Evolutionary conservation across 768 basidiomycete species (phyloP).

Genomic region (Flagelloscypha sp.): DNA sequence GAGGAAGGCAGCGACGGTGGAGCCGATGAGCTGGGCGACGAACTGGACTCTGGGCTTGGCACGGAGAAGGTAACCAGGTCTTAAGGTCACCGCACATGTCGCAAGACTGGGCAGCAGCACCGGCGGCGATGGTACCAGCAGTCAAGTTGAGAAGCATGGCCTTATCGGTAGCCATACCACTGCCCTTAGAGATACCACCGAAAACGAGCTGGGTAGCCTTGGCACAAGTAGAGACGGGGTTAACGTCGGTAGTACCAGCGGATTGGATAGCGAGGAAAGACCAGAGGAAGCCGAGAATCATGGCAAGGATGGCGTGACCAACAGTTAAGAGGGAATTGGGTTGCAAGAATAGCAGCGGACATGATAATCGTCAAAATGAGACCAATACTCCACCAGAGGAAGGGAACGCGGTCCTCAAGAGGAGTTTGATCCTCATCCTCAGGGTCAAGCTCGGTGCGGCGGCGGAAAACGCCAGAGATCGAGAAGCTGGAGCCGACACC

Average conservation of each 20-base stretch:
- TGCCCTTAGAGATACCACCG: conserved; percentile 49
- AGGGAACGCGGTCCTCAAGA: conserved; percentile 44
- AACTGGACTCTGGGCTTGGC: conserved; percentile 59
- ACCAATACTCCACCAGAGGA: conserved; percentile 46
- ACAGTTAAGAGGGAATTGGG: conserved; percentile 49
- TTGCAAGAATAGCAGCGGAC: conserved; percentile 44
- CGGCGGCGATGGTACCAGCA: conserved; percentile 46
- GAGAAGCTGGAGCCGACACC: conserved; percentile 17
- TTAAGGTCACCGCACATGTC: conserved; percentile 67
- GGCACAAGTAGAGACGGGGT: conserved; percentile 52
- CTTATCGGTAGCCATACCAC: conserved; percentile 22
- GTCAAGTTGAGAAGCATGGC: conserved; percentile 41
- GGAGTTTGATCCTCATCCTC: conserved; percentile 49
- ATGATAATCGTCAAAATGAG: conserved; percentile 40
- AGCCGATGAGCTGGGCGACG: conserved; percentile 48
- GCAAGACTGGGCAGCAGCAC: conserved; percentile 46
- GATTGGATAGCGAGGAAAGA: conserved; percentile 62
- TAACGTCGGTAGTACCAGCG: conserved; percentile 51
- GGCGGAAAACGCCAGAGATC: conserved; percentile 16
- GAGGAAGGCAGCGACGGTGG: conserved; percentile 54
- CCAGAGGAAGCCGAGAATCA: conserved; percentile 56
- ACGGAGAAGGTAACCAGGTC: conserved; percentile 59
- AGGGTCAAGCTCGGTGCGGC: conserved; percentile 19
- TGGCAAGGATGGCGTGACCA: conserved; percentile 47
- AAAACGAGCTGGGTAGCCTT: conserved; percentile 61